Conservation (phyloP, 257 asterid species). For the Nicotiana knightiana region DNA sequence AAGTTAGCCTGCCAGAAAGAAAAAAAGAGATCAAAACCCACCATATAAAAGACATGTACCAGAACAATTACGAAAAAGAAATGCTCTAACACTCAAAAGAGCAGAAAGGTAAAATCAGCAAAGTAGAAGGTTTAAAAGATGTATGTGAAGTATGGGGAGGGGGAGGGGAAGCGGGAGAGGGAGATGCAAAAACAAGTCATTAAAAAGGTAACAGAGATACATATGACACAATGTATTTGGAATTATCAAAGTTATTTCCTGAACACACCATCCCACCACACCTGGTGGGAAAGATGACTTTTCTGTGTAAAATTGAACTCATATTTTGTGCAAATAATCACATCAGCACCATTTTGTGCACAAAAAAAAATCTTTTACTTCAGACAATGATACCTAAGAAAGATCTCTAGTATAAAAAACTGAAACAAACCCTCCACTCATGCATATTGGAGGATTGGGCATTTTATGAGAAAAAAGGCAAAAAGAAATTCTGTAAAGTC, state of each 20-base stretch:
- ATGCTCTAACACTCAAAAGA: neutral
- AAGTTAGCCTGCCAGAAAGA: slow-evolving; percentile 68
- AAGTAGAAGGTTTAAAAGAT: neutral
- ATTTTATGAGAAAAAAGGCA: neutral
- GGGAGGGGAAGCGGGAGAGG: neutral
- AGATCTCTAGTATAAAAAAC: neutral
- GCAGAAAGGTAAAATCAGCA: neutral
- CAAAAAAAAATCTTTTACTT: neutral
- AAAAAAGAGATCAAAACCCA: slow-evolving; percentile 18
- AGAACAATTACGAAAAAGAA: neutral
- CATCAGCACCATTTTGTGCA: neutral
- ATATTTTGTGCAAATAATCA: neutral
- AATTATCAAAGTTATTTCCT: neutral
- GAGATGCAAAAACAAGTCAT: neutral
- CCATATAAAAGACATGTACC: neutral
- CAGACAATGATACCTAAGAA: neutral
- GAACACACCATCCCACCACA: neutral
- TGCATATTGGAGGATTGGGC: neutral
- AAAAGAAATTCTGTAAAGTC: neutral
- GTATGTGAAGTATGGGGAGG: neutral
- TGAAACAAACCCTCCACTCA: neutral
- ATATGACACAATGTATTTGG: neutral
- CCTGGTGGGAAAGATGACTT: neutral
- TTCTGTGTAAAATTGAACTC: neutral
- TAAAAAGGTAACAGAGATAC: neutral